phyloP scores from a whole-genome alignment of 2,329 filamentous ascomycete species.

The Ceratocystis albifundus region DNA sequence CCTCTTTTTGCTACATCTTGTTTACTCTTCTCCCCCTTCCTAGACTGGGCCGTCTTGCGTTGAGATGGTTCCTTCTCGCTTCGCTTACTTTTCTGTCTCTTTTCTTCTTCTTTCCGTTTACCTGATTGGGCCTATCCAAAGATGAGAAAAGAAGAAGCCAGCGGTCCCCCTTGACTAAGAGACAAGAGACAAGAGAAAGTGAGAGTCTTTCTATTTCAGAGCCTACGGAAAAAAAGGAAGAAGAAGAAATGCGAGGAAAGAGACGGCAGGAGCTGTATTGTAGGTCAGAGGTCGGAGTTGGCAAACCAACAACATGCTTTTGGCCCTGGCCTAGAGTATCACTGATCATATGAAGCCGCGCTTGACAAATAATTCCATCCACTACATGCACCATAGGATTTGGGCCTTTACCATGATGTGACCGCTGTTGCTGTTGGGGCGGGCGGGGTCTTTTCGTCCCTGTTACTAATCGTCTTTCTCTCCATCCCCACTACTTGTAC shows the following conservation, averaged over 20 bases:
- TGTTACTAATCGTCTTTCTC: background rate
- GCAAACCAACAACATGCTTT: background rate
- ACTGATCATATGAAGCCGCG: background rate
- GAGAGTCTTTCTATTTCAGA: background rate
- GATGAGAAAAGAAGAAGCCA: background rate
- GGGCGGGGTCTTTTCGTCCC: background rate
- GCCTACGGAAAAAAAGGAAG: background rate
- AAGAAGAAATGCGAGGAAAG: background rate
- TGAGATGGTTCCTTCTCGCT: slow-evolving; percentile 2
- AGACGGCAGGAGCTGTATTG: background rate
- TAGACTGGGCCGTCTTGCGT: slow-evolving; percentile 5
- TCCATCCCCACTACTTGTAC: background rate
- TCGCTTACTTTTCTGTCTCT: background rate
- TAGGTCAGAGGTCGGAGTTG: background rate
- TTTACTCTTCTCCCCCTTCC: background rate
- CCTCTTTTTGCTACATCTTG: background rate
- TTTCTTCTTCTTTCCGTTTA: background rate
- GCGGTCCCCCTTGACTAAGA: background rate
- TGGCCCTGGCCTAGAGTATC: background rate
- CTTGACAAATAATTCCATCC: background rate
- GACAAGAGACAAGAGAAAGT: background rate
- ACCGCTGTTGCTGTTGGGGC: too few species aligned
- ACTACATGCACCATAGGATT: too few species aligned
- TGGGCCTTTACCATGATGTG: too few species aligned
- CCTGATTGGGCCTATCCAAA: background rate